Conservation (phyloP, 305 asterid species). For the Plantago lanceolata region DNA sequence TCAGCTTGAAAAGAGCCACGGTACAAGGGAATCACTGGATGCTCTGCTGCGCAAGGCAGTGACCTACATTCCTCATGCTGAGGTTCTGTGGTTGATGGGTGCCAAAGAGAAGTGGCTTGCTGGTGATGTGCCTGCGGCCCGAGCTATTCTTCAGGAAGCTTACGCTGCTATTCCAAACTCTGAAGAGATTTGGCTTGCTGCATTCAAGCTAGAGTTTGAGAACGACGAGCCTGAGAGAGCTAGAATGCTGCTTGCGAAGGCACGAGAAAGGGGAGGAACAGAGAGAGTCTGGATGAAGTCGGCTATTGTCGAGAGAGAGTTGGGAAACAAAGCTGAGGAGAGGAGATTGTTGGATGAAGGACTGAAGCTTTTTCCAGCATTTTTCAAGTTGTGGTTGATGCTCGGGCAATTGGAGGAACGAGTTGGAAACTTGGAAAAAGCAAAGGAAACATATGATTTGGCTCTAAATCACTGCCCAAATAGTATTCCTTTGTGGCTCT, state of each 20-base stretch:
- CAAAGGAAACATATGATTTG: slow-evolving; percentile 59
- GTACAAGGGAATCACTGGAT: slow-evolving; percentile 77
- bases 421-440: slow-evolving; percentile 49
- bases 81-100: slow-evolving; percentile 88
- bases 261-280: slow-evolving; percentile 82
- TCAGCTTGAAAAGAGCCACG: slow-evolving; percentile 92
- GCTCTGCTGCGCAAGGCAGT: slow-evolving; percentile 84
- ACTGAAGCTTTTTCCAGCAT: slow-evolving; percentile 61
- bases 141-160: slow-evolving; percentile 86
- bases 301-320: slow-evolving; percentile 83
- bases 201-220: slow-evolving; percentile 95
- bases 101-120: slow-evolving; percentile 99
- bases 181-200: slow-evolving; percentile 96
- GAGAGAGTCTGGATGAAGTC: slow-evolving; percentile 98
- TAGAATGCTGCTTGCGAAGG: slow-evolving; percentile 81
- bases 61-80: slow-evolving; percentile 81
- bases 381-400: slow-evolving; percentile 86
- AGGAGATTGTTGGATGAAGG: slow-evolving; percentile 76
- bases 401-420: slow-evolving; percentile 89
- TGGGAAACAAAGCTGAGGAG: slow-evolving; percentile 70
- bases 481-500: slow-evolving; percentile 75
- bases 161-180: slow-evolving; percentile 89
- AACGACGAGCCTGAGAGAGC: slow-evolving; percentile 90
- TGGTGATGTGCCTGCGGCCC: slow-evolving; percentile 88
- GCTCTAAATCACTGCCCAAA: slow-evolving; percentile 64